Percentiles rank a stretch among this genome's conserved stretches.
Conservation (phyloP, 2,329 filamentous ascomycete genomes). For the Botrytis squamosa region DNA sequence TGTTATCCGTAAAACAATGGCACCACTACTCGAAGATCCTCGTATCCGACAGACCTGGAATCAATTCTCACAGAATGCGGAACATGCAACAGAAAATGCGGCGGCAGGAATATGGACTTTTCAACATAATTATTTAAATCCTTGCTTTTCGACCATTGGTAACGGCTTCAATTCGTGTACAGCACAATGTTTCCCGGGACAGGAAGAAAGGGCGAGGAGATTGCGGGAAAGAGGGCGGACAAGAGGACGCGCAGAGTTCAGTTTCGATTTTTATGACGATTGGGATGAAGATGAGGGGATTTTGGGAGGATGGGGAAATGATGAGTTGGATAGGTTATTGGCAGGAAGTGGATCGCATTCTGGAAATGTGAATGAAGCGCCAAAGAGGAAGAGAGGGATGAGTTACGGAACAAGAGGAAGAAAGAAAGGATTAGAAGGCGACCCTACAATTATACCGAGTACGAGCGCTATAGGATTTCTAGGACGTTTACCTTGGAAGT, state of each 20-base stretch:
- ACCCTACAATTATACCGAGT: constrained; percentile 87
- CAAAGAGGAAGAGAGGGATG: constrained; percentile 76
- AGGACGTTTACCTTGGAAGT: constrained; percentile 77
- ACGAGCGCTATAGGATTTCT: constrained; percentile 84
- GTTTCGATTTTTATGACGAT: constrained; percentile 97
- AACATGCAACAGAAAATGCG: constrained; percentile 87
- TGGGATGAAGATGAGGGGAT: constrained; percentile 74
- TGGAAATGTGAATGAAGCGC: constrained; percentile 56
- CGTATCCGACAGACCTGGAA: constrained; percentile 92
- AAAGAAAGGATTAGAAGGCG: constrained; percentile 57
- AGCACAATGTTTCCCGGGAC: constrained; percentile 66
- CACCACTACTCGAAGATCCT: constrained; percentile 67
- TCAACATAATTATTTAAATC: constrained; percentile 78
- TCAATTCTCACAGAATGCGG: constrained; percentile 85
- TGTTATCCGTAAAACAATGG: constrained; percentile 31
- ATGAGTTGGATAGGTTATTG: constrained; percentile 82
- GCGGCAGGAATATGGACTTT: constrained; percentile 89
- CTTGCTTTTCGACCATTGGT: constrained; percentile 70
- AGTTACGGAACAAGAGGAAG: constrained; percentile 75
- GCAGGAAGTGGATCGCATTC: constrained; percentile 60
- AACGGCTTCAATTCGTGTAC: constrained; percentile 71
- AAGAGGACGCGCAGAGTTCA: constrained; percentile 70
- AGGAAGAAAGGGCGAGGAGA: constrained; percentile 71
- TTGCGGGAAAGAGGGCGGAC: constrained; percentile 60
- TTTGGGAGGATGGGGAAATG: constrained; percentile 71